Evolutionary conservation across 148 eudicot genomes (phyloP), one percentile per base, ranked within the genome.

Genomic region (Fallopia convolvulus): DNA sequence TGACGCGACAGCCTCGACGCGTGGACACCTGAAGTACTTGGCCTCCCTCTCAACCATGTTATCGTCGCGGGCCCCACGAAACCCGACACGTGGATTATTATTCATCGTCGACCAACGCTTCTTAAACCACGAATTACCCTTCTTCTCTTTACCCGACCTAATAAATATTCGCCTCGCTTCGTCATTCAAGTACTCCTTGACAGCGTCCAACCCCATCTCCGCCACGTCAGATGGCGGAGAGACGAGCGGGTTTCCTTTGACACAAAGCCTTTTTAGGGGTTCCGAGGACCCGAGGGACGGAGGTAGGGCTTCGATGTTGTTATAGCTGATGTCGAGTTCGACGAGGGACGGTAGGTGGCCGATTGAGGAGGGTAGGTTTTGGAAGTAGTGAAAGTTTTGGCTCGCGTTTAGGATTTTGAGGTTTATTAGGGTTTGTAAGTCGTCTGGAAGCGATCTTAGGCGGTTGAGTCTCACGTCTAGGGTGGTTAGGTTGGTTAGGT

Each of bases 261-360:
- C 89, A 20, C 80, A 81, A 3, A 92, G 90, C 86, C 87, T 92
- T 26, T 86, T 85, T 0, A 92, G 92, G 84, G 80, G 85, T 76
- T 87, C 70, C 15, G 90, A 84, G 74, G 90, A 89, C 18, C 91
- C 92, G 3, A 92, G n/a, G 9, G 97, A 92, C 18, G 89, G 76
- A 0, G 97, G 97, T 17, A 90, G 73, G 0, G 81, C 11, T 0
- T 85, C 71, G 75, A 92, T 83, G 39, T 81, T 84, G 75, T 92
- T 92, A 87, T 92, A 90, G 79, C 97, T 90, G 8, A 87, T 82
- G 72, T 92, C 97, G 17, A 92, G 70, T 53, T 92, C 97, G 4
- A 87, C 74, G 3, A 92, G 94, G 61, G 97, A 89, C 74, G 90
- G 82, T 20, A 92, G 85, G 23, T 87, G 89, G 79, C 97, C 97